Base-by-base conservation (phyloP, 352 stramenopile genomes). In the Globisporangium solare region DNA sequence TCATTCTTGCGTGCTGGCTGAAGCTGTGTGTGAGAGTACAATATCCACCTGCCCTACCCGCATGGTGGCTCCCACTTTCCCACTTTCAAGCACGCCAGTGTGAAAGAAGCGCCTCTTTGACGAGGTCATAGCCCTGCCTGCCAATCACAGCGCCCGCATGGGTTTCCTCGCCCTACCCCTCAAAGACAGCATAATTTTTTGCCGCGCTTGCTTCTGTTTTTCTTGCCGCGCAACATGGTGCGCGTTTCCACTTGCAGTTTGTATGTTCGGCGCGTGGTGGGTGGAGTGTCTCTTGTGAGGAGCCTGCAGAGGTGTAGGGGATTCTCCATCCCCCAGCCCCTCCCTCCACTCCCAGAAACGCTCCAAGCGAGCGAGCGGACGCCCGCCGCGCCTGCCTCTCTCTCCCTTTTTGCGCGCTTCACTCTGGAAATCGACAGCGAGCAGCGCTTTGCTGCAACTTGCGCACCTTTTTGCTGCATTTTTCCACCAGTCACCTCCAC, bases 381-480 rank as follows among this genome's bases (percentile, higher is more conserved):
- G 39, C 37, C 13, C 37, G 8, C 37, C 12, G n/a, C 17, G n/a
- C 18, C 12, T 6, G 24, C 46, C 46, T 51, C 46, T 51, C 46
- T 18, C 24, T 32, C 14, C 24, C 6, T 2, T 43, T 43, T 35
- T 35, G 27, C 27, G 10, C 27, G 27, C 39, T 56, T 57, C 51
- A 60, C 43, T 60, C 54, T 53, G 31, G 54, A 60, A 60, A 60
- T 53, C 20, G 53, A 43, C 43, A 43, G 39, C 40, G 47, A 22
- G 22, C 21, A 57, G 42, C 24, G 10, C 4, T 51, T 32, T 32
- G 2, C 6, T 22, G 13, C 46, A 18, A 51, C 12, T 51, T 18
- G 12, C 15, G 13, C 18, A 1, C 7, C 18, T n/a, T 50, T 8
- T 22, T 22, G 14, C 46, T 21, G 39, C 40, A 31, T 43, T 3